Base-by-base conservation (phyloP, 768 basidiomycete genomes). In the Fomitopsis serialis region DNA sequence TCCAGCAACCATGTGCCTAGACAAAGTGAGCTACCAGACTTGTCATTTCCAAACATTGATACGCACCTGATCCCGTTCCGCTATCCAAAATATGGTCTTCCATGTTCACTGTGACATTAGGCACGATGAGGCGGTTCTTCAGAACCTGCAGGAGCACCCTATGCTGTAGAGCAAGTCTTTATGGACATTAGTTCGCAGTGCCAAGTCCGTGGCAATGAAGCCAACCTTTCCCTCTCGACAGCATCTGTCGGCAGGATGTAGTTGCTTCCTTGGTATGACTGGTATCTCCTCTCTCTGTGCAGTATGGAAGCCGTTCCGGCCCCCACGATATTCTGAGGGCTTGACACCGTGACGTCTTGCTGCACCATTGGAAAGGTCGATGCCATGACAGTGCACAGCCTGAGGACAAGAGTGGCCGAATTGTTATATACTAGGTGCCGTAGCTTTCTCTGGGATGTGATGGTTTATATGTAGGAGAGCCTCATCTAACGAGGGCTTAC, bases 1-100 rank as follows among this genome's bases (percentile, higher is more conserved):
- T 60, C 61, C n/a, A 62, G 45, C 7, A 60, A 29, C 56, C 56
- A 62, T 21, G 46, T 43, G 12, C 58, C 61, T 62, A 32, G 6
- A 32, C 6, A 11, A 32, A 32, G 29, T 11, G 11, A 32, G 29
- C 29, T 6, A 32, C 6, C 29, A 32, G 6, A 32, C 11, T 32
- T 32, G 29, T 11, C 5, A 32, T 5, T 32, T 11, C 29, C 29
- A 32, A 5, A 32, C 6, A 11, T 32, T 11, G 22, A 23, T 40
- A 23, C 55, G 10, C 27, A 56, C 55, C 55, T 13, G 50, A 46
- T 13, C 55, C 55, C 3, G 50, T 40, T 27, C 50, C 55, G 45
- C 50, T 52, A 15, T 56, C 55, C 3, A 56, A 36, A 6, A 56
- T 21, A 45, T 36, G 44, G 21, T 47, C 27, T 12, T 22, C 36